Percentiles rank a stretch among this genome's conserved stretches.
Evolutionary conservation across 2,329 filamentous ascomycete genomes (phyloP).

Genomic region (Fusarium anguioides): DNA sequence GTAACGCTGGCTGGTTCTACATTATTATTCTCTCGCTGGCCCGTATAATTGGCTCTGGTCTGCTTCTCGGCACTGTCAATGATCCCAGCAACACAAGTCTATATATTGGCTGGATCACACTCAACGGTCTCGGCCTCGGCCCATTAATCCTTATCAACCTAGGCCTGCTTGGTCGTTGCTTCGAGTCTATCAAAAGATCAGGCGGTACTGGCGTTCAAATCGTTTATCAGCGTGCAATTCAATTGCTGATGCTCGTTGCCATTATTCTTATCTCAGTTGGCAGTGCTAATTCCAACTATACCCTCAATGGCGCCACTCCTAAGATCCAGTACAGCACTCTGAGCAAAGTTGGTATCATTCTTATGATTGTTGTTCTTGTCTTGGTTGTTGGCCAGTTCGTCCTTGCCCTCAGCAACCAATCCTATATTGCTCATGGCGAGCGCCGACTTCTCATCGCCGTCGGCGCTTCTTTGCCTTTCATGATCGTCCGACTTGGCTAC

Average conservation of each 20-base stretch:
- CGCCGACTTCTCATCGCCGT: constrained; percentile 63
- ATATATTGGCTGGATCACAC: constrained; percentile 49
- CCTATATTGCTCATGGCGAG: constrained; percentile 60
- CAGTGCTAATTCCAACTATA: constrained; percentile 45
- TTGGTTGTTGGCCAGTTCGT: constrained; percentile 55
- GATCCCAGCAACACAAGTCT: constrained; percentile 59
- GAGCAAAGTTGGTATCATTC: constrained; percentile 44
- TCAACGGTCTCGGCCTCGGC: constrained; percentile 53
- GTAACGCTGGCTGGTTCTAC: constrained; percentile 70
- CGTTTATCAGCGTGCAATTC: constrained; percentile 50
- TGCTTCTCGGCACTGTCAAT: constrained; percentile 57
- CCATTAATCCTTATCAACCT: constrained; percentile 59
- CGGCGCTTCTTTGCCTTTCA: constrained; percentile 49
- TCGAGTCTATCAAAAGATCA: constrained; percentile 61
- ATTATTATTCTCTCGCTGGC: constrained; percentile 68
- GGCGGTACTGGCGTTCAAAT: constrained; percentile 45
- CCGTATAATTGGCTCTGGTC: constrained; percentile 66
- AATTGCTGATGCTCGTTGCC: constrained; percentile 56
- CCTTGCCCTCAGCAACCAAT: constrained; percentile 54
- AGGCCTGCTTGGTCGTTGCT: constrained; percentile 49
- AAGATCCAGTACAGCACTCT: constrained; percentile 44
- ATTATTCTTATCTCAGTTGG: constrained; percentile 51
- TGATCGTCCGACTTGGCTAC: constrained; percentile 49
- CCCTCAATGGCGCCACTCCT: constrained; percentile 32
- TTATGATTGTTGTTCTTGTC: constrained; percentile 53